These are phyloP conservation scores for Glycine tomentella DNA, from an alignment of 306 rosid species.

Conservation along the genomic window DNA sequence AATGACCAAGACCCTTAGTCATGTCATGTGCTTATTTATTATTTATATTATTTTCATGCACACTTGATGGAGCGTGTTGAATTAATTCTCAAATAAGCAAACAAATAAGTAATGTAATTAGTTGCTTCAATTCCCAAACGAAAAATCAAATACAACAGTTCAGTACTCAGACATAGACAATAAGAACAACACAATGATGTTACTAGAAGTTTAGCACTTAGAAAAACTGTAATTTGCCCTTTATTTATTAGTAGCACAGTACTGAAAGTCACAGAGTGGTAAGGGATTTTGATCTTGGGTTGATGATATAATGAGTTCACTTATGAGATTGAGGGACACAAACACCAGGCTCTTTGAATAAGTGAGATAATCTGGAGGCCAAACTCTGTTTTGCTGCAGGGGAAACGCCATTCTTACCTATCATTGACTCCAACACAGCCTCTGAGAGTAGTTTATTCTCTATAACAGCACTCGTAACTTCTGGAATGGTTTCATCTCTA, in stretches of 20 bases:
- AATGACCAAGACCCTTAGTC: no score
- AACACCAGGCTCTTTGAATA: conserved; percentile 42
- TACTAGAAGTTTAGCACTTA: not conserved
- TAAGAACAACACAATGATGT: not conserved
- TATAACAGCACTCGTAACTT: conserved; percentile 52
- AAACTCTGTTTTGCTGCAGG: conserved; percentile 72
- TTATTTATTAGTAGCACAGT: not conserved
- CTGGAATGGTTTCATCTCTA: conserved; percentile 66
- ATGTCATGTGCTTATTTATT: no score
- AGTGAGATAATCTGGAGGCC: conserved; percentile 61
- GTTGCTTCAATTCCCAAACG: not conserved
- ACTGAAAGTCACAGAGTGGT: not conserved
- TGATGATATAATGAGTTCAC: not conserved
- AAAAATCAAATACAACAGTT: not conserved
- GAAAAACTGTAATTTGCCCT: not conserved
- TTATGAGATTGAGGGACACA: not conserved
- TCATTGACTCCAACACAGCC: conserved; percentile 73
- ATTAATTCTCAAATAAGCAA: not conserved
- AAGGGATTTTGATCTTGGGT: not conserved
- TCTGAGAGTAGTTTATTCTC: conserved; percentile 72
- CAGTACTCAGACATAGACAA: not conserved
- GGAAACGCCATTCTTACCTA: conserved; percentile 82
- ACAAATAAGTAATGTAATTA: not conserved
- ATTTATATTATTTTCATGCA: not conserved
- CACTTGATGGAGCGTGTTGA: not conserved